phyloP scores from a whole-genome alignment of 768 basidiomycete genomes.

The Collybiopsis confluens region DNA sequence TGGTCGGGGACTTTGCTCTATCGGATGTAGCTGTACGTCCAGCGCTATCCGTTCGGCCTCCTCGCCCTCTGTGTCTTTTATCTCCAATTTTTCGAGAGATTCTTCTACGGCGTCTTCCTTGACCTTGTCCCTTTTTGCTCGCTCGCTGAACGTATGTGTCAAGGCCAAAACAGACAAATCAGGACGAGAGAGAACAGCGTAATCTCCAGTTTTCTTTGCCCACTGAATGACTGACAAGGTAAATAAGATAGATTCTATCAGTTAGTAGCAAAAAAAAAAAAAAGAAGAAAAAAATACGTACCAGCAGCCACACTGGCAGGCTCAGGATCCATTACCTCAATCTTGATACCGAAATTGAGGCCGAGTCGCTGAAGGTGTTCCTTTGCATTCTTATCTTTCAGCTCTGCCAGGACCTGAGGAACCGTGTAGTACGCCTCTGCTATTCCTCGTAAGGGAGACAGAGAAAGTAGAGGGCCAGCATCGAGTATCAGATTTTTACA shows the following conservation, averaged over 20 bases:
- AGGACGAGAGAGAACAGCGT: conserved; percentile 83
- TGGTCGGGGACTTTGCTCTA: conserved; percentile 19
- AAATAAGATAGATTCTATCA: background rate
- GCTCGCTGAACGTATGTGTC: conserved; percentile 71
- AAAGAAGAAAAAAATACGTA: conserved; percentile 22
- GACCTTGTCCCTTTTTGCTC: conserved; percentile 35
- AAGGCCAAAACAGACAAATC: conserved; percentile 91
- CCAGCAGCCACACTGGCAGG: conserved; percentile 63
- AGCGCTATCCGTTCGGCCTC: no score
- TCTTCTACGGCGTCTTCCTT: conserved; percentile 19
- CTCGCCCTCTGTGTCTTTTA: conserved; percentile 7
- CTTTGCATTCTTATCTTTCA: conserved; percentile 83
- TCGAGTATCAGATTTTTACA: conserved; percentile 87
- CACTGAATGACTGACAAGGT: conserved; percentile 69
- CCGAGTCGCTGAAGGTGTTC: conserved; percentile 82
- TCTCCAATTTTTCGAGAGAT: conserved; percentile 17
- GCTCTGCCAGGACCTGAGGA: conserved; percentile 84
- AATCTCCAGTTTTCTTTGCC: conserved; percentile 96
- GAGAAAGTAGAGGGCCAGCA: conserved; percentile 86
- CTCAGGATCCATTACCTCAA: conserved; percentile 69
- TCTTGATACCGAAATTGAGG: conserved; percentile 68
- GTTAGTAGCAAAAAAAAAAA: background rate
- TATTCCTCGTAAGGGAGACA: conserved; percentile 85
- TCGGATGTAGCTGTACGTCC: conserved; percentile 40
- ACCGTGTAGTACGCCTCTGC: conserved; percentile 84